phyloP scores from a whole-genome alignment of 1,284 basidiomycete species.

The Marasmius oreades region DNA sequence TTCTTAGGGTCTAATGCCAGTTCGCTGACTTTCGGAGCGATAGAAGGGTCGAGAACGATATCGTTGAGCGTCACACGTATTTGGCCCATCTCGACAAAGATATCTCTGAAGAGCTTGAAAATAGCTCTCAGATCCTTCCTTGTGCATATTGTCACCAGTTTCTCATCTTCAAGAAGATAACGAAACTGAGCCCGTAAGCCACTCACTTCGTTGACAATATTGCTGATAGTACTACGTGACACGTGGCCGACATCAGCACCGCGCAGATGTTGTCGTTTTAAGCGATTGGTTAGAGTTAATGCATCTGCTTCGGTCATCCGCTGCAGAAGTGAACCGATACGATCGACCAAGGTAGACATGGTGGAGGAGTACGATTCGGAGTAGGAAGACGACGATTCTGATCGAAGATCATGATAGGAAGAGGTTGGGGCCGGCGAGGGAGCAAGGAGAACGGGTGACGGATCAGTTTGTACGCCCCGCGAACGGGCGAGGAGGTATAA shows the following conservation, averaged over 20 bases:
- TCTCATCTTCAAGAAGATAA: constrained; percentile 67
- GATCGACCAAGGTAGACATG: constrained; percentile 68
- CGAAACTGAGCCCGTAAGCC: constrained; percentile 77
- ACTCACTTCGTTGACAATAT: constrained; percentile 71
- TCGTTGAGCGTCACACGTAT: constrained; percentile 87
- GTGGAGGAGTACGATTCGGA: constrained; percentile 46
- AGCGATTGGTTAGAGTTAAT: constrained; percentile 80
- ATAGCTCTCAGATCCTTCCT: constrained; percentile 82
- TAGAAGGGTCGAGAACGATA: constrained; percentile 82
- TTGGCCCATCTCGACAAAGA: constrained; percentile 81
- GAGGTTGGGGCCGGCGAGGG: constrained; percentile 39
- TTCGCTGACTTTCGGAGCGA: constrained; percentile 72
- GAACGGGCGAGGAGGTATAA: constrained; percentile 62
- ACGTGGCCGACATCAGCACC: constrained; percentile 86
- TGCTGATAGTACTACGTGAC: constrained; percentile 79
- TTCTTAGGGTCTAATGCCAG: constrained; percentile 63
- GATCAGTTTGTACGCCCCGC: constrained; percentile 75
- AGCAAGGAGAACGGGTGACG: constrained; percentile 22
- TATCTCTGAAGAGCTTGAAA: constrained; percentile 84
- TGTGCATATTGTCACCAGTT: constrained; percentile 59
- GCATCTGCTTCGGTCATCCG: constrained; percentile 83
- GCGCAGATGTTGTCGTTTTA: constrained; percentile 89
- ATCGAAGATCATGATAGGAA: constrained; percentile 54
- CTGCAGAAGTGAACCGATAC: constrained; percentile 61
- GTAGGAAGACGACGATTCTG: constrained; percentile 69